These are phyloP conservation scores for Tritrichomonas musculus DNA, from an alignment of 208 protist genomes.

Conservation along the genomic window DNA sequence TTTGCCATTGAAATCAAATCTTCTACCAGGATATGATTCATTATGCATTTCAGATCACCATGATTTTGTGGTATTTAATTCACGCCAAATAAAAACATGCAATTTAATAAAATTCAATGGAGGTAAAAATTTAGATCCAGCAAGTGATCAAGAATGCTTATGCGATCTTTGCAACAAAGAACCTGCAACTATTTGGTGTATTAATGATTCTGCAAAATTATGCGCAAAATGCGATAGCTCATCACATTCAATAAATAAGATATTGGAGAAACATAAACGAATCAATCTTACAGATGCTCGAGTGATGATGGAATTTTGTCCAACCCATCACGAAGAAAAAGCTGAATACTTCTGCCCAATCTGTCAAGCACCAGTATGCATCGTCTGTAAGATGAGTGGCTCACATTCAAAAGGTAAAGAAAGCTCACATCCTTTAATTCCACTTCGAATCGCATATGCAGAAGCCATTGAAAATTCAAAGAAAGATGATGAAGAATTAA, in stretches of 20 bases:
- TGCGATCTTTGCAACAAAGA: not conserved
- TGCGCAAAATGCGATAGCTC: not conserved
- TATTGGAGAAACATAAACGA: not conserved
- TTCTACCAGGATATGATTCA: not conserved
- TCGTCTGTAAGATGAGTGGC: conserved; percentile 18
- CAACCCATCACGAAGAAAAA: not conserved
- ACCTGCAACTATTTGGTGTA: not conserved
- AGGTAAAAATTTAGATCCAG: not conserved
- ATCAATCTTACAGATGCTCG: not conserved
- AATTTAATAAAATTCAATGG: not conserved
- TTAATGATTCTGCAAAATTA: not conserved
- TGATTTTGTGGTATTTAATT: not conserved
- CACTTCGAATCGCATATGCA: not conserved
- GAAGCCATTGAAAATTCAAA: not conserved
- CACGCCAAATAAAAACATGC: not conserved
- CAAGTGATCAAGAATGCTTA: not conserved
- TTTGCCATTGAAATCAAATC: not conserved
- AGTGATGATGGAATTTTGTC: not conserved
- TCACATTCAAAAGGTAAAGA: not conserved
- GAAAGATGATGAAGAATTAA: not conserved
- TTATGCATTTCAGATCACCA: not conserved
- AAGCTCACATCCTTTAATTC: not conserved
- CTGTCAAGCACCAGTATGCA: conserved; percentile 2
- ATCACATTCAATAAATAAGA: not conserved
- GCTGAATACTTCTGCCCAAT: not conserved